Evolutionary conservation across 805 yeast genomes (phyloP), one percentile per base, ranked within the genome.

Genomic region (Wickerhamia fluorescens): DNA sequence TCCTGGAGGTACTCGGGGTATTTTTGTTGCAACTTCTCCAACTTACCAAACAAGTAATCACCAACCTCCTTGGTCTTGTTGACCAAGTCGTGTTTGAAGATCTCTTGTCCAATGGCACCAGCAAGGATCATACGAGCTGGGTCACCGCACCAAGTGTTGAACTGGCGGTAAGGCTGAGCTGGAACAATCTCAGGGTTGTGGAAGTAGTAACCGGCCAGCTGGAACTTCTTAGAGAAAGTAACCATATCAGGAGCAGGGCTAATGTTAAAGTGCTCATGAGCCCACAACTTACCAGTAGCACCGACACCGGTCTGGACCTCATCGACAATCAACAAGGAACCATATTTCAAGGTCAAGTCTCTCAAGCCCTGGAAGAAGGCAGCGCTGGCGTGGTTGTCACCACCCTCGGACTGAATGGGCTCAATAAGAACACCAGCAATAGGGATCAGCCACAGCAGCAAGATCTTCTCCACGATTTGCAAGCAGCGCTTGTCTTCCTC

Each of bases 141-240:
- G 61, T 83, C 94, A 47, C 94, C 94, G 62, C 89, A 81, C 94
- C 94, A 83, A 35, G 94, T 83, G 75, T 83, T 83, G 73, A 83
- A 83, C 68, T 84, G 94, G 57, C 94, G 75, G 71, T 79, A 83
- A n/a, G 94, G 76, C 49, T 59, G 56, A 57, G 75, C 68, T 48
- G 94, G 94, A 43, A 78, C 68, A 36, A 83, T 60, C 46, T 75
- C 78, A 27, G 81, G 76, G 59, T 78, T 74, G 46, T 73, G 75
- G 75, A 76, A 84, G 71, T 71, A 83, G 71, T 75, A 84, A 35
- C 94, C 94, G 23, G 94, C 94, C 31, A 87, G 71, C 66, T 84
- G 94, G 71, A 82, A 81, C 68, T 83, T 83, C 68, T 83, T 83
- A 44, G 89, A 79, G 66, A 83, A 83, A 6, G 94, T 83, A 35